Evolutionary conservation across 2,329 filamentous ascomycete species (phyloP).

Genomic region (Aplosporella prunicola): DNA sequence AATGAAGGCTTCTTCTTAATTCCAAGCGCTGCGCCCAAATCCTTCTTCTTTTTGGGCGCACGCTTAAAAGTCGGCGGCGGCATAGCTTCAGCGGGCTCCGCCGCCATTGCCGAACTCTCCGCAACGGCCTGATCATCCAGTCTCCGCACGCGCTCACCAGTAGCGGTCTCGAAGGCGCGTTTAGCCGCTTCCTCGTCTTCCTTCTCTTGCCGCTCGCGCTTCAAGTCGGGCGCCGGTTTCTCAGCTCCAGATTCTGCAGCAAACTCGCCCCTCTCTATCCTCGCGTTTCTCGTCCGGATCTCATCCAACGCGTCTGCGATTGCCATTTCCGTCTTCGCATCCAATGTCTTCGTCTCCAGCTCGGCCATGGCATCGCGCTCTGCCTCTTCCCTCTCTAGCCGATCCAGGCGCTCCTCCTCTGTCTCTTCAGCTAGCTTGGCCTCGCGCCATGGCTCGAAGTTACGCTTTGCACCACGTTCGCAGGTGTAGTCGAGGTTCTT

Average conservation of each 20-base stretch:
- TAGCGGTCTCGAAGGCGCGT: conserved; percentile 55
- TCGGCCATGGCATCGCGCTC: conserved; percentile 92
- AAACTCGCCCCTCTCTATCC: conserved; percentile 66
- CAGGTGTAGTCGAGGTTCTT: conserved; percentile 86
- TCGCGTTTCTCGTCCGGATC: conserved; percentile 82
- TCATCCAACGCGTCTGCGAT: conserved; percentile 93
- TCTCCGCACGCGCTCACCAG: conserved; percentile 12
- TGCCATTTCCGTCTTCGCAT: conserved; percentile 91
- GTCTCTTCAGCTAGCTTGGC: conserved; percentile 62
- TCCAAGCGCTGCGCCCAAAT: conserved; percentile 62
- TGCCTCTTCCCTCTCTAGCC: conserved; percentile 68
- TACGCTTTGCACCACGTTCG: conserved; percentile 77
- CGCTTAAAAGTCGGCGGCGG: conserved; percentile 60
- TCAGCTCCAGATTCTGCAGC: conserved; percentile 51
- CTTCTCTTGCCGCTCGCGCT: conserved; percentile 57
- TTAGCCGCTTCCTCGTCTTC: conserved; percentile 79
- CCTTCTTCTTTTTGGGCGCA: conserved; percentile 78
- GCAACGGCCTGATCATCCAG: conserved; percentile 16
- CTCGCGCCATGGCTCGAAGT: conserved; percentile 84
- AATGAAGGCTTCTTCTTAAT: conserved; percentile 66
- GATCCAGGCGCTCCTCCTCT: conserved; percentile 75
- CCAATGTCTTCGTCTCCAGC: conserved; percentile 83
- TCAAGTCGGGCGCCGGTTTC: conserved; percentile 41
- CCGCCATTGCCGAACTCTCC: conserved; percentile 22
- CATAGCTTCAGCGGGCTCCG: conserved; percentile 18